These are phyloP conservation scores for Fragaria vesca DNA, from an alignment of 306 rosid species.

Conservation along the genomic window DNA sequence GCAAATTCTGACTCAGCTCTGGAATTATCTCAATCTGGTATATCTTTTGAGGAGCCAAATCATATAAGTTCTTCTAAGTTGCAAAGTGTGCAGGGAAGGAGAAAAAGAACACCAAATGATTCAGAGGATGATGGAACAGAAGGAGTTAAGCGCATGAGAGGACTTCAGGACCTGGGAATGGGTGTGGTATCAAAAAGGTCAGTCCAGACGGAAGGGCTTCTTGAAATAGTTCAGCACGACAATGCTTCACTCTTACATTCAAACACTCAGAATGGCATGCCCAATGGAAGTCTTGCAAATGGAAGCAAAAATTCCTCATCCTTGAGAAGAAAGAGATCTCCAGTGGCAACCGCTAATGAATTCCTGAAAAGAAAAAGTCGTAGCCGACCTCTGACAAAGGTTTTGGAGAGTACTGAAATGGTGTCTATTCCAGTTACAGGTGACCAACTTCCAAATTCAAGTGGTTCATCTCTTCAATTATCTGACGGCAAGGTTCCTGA, in stretches of 20 bases:
- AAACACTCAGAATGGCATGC: slow-evolving; percentile 38
- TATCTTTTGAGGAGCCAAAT: slow-evolving; percentile 91
- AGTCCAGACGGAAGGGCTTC: slow-evolving; percentile 45
- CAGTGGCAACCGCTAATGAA: slow-evolving; percentile 64
- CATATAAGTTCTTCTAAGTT: slow-evolving; percentile 61
- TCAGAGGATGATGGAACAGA: slow-evolving; percentile 96
- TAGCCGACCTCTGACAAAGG: slow-evolving; percentile 76
- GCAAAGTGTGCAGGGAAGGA: slow-evolving; percentile 69
- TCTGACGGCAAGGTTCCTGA: slow-evolving; percentile 53
- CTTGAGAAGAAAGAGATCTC: slow-evolving; percentile 77
- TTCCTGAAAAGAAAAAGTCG: slow-evolving; percentile 65
- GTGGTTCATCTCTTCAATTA: slow-evolving; percentile 42
- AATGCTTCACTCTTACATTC: slow-evolving; percentile 52
- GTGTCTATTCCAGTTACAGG: slow-evolving; percentile 70
- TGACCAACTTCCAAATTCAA: slow-evolving; percentile 62
- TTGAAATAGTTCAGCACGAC: slow-evolving; percentile 59
- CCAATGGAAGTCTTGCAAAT: slow-evolving; percentile 60
- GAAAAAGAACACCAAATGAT: slow-evolving; percentile 90
- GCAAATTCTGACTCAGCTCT: slow-evolving; percentile 69
- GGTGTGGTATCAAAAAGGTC: slow-evolving; percentile 61
- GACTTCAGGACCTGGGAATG: slow-evolving; percentile 83
- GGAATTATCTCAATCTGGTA: slow-evolving; percentile 86
- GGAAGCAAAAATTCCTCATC: slow-evolving; percentile 49
- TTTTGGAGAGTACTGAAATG: slow-evolving; percentile 86
- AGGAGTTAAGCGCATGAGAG: slow-evolving; percentile 93